These are phyloP conservation scores for Hypoxylon sp. DNA, from an alignment of 2,329 filamentous ascomycete genomes.

Conservation along the genomic window DNA sequence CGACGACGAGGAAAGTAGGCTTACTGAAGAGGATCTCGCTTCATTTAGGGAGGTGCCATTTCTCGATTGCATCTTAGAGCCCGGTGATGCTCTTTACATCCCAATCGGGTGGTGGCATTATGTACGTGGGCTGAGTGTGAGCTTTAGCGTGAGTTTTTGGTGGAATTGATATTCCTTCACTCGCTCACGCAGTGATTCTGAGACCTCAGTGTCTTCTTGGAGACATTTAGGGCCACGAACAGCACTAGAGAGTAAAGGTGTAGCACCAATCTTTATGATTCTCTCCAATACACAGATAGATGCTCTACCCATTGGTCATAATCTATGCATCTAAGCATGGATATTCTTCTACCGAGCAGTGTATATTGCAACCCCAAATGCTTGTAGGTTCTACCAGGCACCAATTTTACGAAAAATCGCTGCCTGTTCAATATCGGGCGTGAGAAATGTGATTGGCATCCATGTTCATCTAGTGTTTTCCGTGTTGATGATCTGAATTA, in stretches of 20 bases:
- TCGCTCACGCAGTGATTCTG: background rate
- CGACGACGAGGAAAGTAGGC: constrained; percentile 51
- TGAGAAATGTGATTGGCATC: background rate
- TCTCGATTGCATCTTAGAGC: constrained; percentile 82
- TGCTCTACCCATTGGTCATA: too few relatives aligned
- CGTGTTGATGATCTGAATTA: background rate
- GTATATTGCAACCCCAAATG: background rate
- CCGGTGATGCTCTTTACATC: constrained; percentile 90
- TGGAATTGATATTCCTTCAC: constrained; percentile 71
- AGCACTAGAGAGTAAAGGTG: background rate
- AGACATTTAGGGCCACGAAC: background rate
- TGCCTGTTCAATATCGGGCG: constrained; percentile 7
- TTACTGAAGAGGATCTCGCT: constrained; percentile 58
- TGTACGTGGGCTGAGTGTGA: constrained; percentile 85
- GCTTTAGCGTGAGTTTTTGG: constrained; percentile 98
- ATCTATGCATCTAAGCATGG: constrained; percentile 8
- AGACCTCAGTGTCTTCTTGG: background rate
- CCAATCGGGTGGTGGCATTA: constrained; percentile 99
- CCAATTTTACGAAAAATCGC: constrained; percentile 11
- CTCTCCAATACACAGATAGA: too few relatives aligned
- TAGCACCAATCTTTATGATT: background rate
- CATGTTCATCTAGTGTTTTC: background rate
- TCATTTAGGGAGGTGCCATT: constrained; percentile 73
- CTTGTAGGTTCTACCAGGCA: constrained; percentile 26
- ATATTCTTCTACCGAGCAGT: background rate